These are phyloP conservation scores for Thermochaetoides dissita DNA, from an alignment of 2,329 filamentous ascomycete genomes.

Conservation along the genomic window DNA sequence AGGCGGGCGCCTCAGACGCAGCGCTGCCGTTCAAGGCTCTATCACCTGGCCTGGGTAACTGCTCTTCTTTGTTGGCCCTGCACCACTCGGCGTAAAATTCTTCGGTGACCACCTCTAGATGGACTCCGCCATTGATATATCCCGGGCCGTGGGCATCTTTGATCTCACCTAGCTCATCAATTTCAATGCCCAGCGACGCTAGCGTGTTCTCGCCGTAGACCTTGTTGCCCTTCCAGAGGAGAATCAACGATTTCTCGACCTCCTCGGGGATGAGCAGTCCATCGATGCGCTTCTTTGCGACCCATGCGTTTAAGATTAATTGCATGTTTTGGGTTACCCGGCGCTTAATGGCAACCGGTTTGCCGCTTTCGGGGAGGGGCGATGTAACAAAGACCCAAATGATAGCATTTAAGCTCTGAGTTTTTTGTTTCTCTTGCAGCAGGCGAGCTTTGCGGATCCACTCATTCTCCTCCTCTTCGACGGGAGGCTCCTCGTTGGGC, in stretches of 20 bases:
- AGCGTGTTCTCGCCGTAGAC: conserved; percentile 68
- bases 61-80: conserved; percentile 10
- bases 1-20: too few relatives aligned
- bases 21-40: too few relatives aligned
- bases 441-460: conserved; percentile 32
- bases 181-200: conserved; percentile 47
- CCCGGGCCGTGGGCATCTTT: conserved; percentile 25
- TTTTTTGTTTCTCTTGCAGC: conserved; percentile 8
- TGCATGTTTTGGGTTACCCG: conserved; percentile 54
- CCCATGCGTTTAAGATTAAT: conserved; percentile 57
- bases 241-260: conserved; percentile 44
- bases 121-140: conserved; percentile 41
- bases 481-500: conserved; percentile 23
- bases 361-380: conserved; percentile 35
- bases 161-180: conserved; percentile 29
- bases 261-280: conserved; percentile 23
- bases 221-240: conserved; percentile 64
- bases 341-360: conserved; percentile 44
- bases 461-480: conserved; percentile 15
- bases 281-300: conserved; percentile 39
- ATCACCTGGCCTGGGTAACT: background rate
- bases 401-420: conserved; percentile 23
- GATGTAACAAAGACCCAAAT: conserved; percentile 58
- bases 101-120: conserved; percentile 64
- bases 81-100: conserved; percentile 36